phyloP scores from a whole-genome alignment of 2,329 filamentous ascomycete species.

The Colletotrichum incanum region DNA sequence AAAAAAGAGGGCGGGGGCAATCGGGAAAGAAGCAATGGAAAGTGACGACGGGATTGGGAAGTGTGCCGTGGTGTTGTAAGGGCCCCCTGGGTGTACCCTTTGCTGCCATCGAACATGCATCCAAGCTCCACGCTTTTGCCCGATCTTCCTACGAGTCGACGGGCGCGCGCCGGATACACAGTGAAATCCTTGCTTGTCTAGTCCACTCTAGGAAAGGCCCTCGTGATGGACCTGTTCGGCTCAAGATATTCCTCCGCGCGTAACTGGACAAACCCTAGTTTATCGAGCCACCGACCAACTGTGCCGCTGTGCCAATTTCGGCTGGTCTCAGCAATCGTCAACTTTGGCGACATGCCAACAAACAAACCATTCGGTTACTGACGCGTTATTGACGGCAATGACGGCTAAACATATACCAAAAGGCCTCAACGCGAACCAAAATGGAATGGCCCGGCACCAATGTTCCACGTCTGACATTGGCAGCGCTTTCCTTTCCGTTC shows the following conservation, averaged over 20 bases:
- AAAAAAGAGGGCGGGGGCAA: neutral
- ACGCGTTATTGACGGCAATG: constrained; percentile 16
- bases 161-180: neutral
- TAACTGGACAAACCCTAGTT: constrained; percentile 21
- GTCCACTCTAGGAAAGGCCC: constrained; percentile 4
- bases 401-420: constrained; percentile 12
- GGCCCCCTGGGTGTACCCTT: neutral
- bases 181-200: neutral
- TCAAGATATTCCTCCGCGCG: constrained; percentile 5
- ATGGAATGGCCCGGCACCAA: constrained; percentile 10
- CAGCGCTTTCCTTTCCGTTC: constrained; percentile 17
- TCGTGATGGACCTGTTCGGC: constrained; percentile 4
- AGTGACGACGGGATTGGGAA: neutral
- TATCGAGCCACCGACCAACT: constrained; percentile 20
- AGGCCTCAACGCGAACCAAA: neutral
- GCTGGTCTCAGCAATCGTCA: neutral
- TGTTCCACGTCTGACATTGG: neutral
- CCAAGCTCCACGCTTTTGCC: constrained; percentile 6
- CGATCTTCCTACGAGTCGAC: constrained; percentile 2
- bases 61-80: neutral
- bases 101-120: neutral
- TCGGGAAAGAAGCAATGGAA: neutral
- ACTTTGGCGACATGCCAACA: constrained; percentile 9
- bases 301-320: constrained; percentile 38
- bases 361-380: constrained; percentile 1